Evolutionary conservation across 1,284 basidiomycete genomes (phyloP), one percentile per base, ranked within the genome.

Genomic region (Earliella scabrosa): DNA sequence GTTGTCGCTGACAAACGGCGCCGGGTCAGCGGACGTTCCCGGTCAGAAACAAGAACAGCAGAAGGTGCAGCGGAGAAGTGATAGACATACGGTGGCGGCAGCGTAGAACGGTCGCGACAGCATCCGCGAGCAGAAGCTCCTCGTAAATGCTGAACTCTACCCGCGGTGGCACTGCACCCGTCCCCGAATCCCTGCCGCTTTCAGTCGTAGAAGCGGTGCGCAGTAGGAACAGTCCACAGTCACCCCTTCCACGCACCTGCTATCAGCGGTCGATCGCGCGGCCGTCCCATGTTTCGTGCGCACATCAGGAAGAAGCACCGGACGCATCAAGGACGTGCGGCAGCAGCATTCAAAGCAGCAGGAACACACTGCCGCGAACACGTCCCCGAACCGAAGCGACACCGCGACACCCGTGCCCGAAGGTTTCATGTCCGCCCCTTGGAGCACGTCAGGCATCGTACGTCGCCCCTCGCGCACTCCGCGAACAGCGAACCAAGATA

Each of bases 1-100:
- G 68, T 86, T 89, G 63, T 83, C 79, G 48, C 77, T 76, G 63
- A 56, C 35, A 54, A 56, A 41, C 40, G 26, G 45, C 36, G 39
- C 45, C 41, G n/a, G 46, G 50, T 52, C 49, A 58, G 44, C 43
- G 52, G 53, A 23, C 36, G 57, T 59, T 45, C 52, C 16, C 27
- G 27, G 26, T 18, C 32, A 16, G 16, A 2, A 16, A 11, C 32
- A n/a, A n/a, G 32, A 34, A 34, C 16, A 10, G 32, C 5, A 16
- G 32, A 34, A n/a, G n/a, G n/a, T 34, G 32, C 32, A 41, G 46
- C 32, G 50, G 46, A 50, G 44, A 53, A 36, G 47, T 48, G 51
- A 49, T 45, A 50, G 10, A 31, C 50, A 45, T 44, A 56, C 39
- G 45, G 46, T 51, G 18, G 38, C 29, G 32, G n/a, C n/a, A n/a